These are phyloP conservation scores for Beauveria asiatica DNA, from an alignment of 2,329 filamentous ascomycete species.

Conservation along the genomic window DNA sequence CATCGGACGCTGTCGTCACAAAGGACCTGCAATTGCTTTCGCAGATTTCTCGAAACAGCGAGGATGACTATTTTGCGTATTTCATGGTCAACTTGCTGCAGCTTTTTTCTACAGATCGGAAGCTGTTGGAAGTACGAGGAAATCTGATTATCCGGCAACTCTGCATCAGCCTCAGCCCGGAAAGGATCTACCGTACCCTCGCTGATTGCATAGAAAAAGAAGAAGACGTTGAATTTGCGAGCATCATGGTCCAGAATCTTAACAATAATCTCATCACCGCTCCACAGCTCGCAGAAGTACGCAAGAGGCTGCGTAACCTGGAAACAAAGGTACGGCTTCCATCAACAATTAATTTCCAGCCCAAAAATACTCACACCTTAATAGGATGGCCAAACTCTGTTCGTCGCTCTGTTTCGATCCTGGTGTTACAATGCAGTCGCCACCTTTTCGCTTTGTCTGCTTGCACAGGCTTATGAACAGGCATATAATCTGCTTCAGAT, in stretches of 20 bases:
- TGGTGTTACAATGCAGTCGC: constrained; percentile 99
- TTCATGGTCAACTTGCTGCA: constrained; percentile 98
- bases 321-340: constrained; percentile 61
- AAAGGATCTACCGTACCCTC: constrained; percentile 89
- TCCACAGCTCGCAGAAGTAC: constrained; percentile 81
- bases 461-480: constrained; percentile 96
- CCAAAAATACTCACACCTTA: neutral
- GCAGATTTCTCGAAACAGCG: constrained; percentile 92
- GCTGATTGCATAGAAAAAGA: constrained; percentile 97
- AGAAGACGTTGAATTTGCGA: constrained; percentile 96
- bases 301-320: constrained; percentile 81
- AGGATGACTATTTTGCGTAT: constrained; percentile 93
- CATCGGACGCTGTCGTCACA: constrained; percentile 90
- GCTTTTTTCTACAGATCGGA: constrained; percentile 88
- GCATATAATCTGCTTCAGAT: constrained; percentile 94
- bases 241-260: constrained; percentile 98
- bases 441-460: constrained; percentile 88
- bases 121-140: constrained; percentile 81
- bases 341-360: neutral
- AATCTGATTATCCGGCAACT: constrained; percentile 95
- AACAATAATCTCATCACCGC: constrained; percentile 99
- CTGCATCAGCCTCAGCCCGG: constrained; percentile 84
- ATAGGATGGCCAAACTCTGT: constrained; percentile 88
- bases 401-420: constrained; percentile 86
- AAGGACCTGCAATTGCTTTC: constrained; percentile 88